These are phyloP conservation scores for Solanum bulbocastanum DNA, from an alignment of 257 asterid species.

Conservation along the genomic window DNA sequence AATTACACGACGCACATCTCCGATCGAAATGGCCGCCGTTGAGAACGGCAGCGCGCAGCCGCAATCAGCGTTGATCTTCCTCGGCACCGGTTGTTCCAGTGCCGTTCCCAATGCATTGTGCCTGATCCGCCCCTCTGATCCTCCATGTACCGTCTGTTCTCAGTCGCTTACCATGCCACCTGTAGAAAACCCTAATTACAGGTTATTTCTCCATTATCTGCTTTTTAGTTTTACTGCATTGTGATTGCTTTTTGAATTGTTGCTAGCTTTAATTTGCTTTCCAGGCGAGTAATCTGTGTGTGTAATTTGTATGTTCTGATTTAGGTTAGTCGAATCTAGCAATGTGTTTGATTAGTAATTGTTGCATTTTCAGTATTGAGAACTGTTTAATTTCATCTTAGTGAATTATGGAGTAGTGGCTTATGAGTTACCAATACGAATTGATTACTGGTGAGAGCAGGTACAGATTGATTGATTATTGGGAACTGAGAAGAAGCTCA, in stretches of 20 bases:
- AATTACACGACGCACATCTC: background rate
- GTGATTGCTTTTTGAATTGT: too few species aligned
- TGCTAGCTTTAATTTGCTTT: background rate
- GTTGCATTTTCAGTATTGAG: background rate
- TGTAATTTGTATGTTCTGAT: background rate
- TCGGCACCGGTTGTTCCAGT: conserved; percentile 98
- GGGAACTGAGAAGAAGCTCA: background rate
- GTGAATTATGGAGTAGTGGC: background rate
- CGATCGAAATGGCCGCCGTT: conserved; percentile 15
- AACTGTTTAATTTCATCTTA: background rate
- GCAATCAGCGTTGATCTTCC: conserved; percentile 67
- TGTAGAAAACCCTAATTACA: conserved; percentile 73
- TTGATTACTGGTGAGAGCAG: background rate
- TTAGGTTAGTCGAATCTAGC: background rate
- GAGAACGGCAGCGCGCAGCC: conserved; percentile 35
- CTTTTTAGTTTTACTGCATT: background rate
- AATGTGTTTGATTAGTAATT: background rate
- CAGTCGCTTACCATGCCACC: conserved; percentile 66
- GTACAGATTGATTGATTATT: background rate
- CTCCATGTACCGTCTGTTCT: conserved; percentile 77
- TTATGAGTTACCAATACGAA: background rate
- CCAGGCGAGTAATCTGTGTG: background rate
- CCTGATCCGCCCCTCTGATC: conserved; percentile 74
- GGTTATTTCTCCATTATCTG: conserved; percentile 25
- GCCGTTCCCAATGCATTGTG: conserved; percentile 79